Conservation (phyloP, 768 basidiomycete species). For the Saitozyma podzolica region DNA sequence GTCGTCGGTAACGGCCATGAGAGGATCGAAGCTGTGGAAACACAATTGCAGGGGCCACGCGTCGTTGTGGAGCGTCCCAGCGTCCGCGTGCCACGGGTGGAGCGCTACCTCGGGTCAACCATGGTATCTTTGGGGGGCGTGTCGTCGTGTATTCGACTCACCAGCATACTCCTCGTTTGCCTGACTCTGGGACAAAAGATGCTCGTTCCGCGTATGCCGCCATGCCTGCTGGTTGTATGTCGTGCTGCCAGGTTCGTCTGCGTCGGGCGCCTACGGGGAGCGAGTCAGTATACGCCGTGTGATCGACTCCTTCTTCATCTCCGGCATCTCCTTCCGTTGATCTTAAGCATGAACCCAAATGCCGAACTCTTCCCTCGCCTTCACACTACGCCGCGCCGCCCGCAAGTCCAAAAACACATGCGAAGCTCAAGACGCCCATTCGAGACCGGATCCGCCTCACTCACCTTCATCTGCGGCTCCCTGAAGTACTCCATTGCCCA, state of each 20-base stretch:
- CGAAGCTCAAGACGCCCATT: no score
- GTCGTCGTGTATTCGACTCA: slow-evolving; percentile 52
- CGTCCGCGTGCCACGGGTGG: slow-evolving; percentile 52
- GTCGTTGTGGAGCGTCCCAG: slow-evolving; percentile 52
- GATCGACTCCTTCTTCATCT: background rate
- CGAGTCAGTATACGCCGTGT: slow-evolving; percentile 2
- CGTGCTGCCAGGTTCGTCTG: slow-evolving; percentile 90
- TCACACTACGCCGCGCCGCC: no score
- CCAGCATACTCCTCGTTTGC: slow-evolving; percentile 73
- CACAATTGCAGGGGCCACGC: slow-evolving; percentile 61
- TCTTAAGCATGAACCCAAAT: no score
- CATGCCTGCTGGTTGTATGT: slow-evolving; percentile 95
- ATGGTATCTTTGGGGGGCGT: background rate
- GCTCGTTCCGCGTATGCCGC: slow-evolving; percentile 87
- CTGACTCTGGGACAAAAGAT: slow-evolving; percentile 68
- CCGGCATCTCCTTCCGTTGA: no score
- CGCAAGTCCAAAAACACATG: no score
- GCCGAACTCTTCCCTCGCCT: no score
- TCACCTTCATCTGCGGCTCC: slow-evolving; percentile 96
- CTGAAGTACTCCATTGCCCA: slow-evolving; percentile 98
- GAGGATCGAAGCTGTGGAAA: slow-evolving; percentile 90
- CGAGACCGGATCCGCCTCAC: slow-evolving; percentile 28
- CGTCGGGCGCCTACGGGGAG: slow-evolving; percentile 70
- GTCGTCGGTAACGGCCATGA: slow-evolving; percentile 82
- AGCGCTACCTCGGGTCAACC: slow-evolving; percentile 30